Conservation (phyloP, 768 basidiomycete species). For the Wakefieldia striispora region DNA sequence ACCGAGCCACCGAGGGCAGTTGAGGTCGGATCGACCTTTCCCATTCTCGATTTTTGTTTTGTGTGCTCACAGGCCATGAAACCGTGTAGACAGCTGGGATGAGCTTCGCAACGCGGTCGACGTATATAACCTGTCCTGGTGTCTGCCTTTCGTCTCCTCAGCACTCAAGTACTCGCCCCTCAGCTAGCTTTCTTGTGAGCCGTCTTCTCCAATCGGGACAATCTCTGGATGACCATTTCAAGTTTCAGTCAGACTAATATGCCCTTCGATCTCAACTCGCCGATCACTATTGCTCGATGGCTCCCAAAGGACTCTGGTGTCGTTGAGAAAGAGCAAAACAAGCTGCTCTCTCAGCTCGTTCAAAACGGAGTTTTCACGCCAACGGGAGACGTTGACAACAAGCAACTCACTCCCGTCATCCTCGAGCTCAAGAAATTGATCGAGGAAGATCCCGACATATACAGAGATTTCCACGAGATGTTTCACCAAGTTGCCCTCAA, state of each 20-base stretch:
- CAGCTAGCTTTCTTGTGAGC: conserved; percentile 5
- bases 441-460: conserved; percentile 19
- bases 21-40: too few species aligned
- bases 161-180: too few species aligned
- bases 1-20: too few species aligned
- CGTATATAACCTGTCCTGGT: too few species aligned
- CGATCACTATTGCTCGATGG: conserved; percentile 21
- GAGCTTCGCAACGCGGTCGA: too few species aligned
- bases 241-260: conserved; percentile 4
- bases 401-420: conserved; percentile 10
- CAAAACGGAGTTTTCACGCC: conserved; percentile 7
- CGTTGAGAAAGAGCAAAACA: conserved; percentile 10
- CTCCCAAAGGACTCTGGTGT: conserved; percentile 15
- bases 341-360: conserved; percentile 31
- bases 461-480: conserved; percentile 25
- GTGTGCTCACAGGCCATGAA: too few species aligned
- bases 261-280: conserved; percentile 17
- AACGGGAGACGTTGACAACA: conserved; percentile 8
- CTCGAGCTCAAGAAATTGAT: conserved; percentile 25
- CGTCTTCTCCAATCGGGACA: too few species aligned
- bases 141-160: too few species aligned
- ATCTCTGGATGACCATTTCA: neutral
- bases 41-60: too few species aligned
- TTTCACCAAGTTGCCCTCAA: conserved; percentile 16
- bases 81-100: too few species aligned